A percentile compares a stretch with the other conserved stretches of the same genome.
Conservation (phyloP, 139 green algal species). For the Chlorella sp. region DNA sequence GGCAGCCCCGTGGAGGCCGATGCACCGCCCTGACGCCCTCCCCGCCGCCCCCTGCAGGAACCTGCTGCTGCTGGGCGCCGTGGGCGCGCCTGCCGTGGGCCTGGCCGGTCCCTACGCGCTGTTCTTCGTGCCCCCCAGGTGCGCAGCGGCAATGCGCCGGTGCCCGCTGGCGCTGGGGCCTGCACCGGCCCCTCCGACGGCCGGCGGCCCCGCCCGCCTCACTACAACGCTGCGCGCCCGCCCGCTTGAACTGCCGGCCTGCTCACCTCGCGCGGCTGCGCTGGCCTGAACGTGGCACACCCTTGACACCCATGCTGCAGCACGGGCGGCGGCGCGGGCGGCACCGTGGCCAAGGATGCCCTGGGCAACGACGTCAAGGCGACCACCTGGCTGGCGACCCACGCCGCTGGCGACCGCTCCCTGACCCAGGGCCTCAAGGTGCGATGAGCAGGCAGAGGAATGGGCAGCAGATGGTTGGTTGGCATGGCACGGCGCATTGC, state of each 20-base stretch:
- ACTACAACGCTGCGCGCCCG: too few species aligned
- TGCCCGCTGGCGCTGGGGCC: background rate
- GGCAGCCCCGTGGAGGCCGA: background rate
- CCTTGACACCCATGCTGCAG: conserved; percentile 51
- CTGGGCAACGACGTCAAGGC: conserved; percentile 92
- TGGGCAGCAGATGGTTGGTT: background rate
- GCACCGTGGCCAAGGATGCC: conserved; percentile 93
- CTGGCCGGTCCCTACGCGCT: conserved; percentile 74
- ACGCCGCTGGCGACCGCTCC: conserved; percentile 84
- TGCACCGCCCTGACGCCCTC: background rate
- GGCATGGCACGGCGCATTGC: background rate
- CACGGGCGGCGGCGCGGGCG: conserved; percentile 77
- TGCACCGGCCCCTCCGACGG: background rate
- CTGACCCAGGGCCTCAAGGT: conserved; percentile 98
- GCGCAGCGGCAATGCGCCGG: background rate
- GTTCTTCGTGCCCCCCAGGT: conserved; percentile 85
- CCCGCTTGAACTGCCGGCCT: background rate
- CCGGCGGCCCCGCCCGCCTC: background rate
- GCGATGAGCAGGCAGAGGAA: background rate
- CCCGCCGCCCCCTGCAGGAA: conserved; percentile 57
- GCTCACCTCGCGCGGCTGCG: too few species aligned
- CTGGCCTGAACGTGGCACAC: background rate
- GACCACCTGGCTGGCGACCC: conserved; percentile 87
- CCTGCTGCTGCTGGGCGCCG: conserved; percentile 79
- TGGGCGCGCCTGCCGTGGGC: conserved; percentile 68